Base-by-base conservation (phyloP, 1,139 yeast genomes). In the Yamadazyma kanchanaburiensis region DNA sequence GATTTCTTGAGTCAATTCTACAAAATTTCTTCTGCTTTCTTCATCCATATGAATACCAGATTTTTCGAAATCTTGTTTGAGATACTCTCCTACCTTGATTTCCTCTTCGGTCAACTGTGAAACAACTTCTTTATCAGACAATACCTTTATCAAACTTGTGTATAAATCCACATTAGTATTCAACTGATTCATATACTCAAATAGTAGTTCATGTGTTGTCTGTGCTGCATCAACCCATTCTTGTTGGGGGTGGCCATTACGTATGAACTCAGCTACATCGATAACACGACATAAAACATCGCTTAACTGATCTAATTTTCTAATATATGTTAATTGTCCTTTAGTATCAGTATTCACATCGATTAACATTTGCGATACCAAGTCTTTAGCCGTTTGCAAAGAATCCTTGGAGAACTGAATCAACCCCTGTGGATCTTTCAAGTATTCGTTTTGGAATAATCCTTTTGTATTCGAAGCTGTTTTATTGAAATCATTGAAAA, bases 271-370 rank as follows among this genome's bases (percentile, higher is more conserved):
- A 16, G 96, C 94, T 33, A 89, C 75, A 54, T 91, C 99, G 25
- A 91, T 89, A 6, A 87, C 97, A 37, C 95, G 75, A 53, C 99
- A 91, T 25, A 91, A 59, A 13, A 84, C 74, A 53, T 91, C 98
- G 46, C 95, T 84, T 25, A 94, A 61, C 42, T 88, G 78, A 53
- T 91, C 99, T 38, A 91, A 60, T 32, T 79, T 77, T 30, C 77
- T 51, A 32, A 91, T 76, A 37, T 77, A 85, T 10, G 64, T 55
- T 21, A 62, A 47, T 28, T 74, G 56, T 1, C 81, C 86, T 12
- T 63, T 60, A 2, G 55, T 57, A 1, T 68, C 50, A 14, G 56
- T 52, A 12, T 47, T 38, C 14, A 54, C 61, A 27, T 77, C 80
- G 5, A 47, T 41, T 9, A 77, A 59, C 65, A 89, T 75, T 13